Conservation (phyloP, 371 early-diverging fungal genomes). For the Funneliformis caledonium region DNA sequence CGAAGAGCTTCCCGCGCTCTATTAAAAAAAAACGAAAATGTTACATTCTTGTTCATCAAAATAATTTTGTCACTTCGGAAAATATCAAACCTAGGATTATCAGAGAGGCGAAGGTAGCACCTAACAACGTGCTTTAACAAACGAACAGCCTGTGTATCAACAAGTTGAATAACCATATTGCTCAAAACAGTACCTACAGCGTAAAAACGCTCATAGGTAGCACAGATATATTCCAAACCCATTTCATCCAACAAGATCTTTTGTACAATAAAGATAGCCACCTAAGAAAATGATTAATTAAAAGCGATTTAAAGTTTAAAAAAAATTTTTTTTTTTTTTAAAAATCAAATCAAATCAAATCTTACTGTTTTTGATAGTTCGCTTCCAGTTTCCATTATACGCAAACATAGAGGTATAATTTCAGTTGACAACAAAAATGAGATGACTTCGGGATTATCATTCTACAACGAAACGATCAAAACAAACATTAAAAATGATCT, state of each 20-base stretch:
- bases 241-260: slow-evolving; percentile 94
- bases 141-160: slow-evolving; percentile 83
- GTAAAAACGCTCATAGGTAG: slow-evolving; percentile 96
- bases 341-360: not conserved
- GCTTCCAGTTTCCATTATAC: slow-evolving; percentile 97
- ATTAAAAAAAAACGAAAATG: slow-evolving; percentile 8
- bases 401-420: slow-evolving; percentile 96
- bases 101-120: slow-evolving; percentile 93
- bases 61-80: not conserved
- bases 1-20: slow-evolving; percentile 87
- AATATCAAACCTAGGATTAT: slow-evolving; percentile 73
- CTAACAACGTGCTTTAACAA: slow-evolving; percentile 95
- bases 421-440: slow-evolving; percentile 96
- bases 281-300: slow-evolving; percentile 45
- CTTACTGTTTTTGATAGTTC: slow-evolving; percentile 95
- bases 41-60: not conserved
- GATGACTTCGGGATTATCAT: slow-evolving; percentile 94
- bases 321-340: not conserved
- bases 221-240: slow-evolving; percentile 97
- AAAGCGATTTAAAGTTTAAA: not conserved
- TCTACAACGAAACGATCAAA: slow-evolving; percentile 51
- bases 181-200: slow-evolving; percentile 95
- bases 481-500: not conserved
- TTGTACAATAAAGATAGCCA: slow-evolving; percentile 97
- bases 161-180: slow-evolving; percentile 92